These are phyloP conservation scores for Lachancea thermotolerans DNA, from an alignment of 805 yeast species.

Conservation along the genomic window DNA sequence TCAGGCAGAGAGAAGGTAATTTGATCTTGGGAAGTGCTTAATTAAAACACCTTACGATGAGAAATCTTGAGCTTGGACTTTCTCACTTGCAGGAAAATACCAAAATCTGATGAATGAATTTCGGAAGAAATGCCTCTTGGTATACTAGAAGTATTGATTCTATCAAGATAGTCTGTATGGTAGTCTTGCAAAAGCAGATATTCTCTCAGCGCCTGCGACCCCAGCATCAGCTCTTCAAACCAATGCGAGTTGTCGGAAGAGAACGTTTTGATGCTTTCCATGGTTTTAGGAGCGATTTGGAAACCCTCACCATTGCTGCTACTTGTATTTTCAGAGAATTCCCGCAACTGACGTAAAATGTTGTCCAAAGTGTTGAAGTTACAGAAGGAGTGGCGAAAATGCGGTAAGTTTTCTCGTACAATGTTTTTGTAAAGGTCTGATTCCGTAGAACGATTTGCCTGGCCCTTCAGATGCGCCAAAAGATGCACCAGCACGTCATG, in stretches of 20 bases:
- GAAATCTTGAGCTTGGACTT: constrained; percentile 16
- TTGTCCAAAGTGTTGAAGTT: constrained; percentile 15
- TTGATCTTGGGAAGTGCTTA: not conserved
- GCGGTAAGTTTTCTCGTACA: constrained; percentile 13
- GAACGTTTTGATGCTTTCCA: constrained; percentile 14
- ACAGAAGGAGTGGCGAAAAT: constrained; percentile 19
- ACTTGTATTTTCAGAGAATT: constrained; percentile 12
- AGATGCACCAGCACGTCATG: constrained; percentile 14
- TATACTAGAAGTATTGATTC: not conserved
- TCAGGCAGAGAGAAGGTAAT: too few relatives aligned
- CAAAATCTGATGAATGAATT: constrained; percentile 7
- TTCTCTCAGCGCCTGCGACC: constrained; percentile 13
- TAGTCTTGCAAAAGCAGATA: constrained; percentile 8
- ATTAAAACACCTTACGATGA: constrained; percentile 18
- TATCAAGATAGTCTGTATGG: not conserved
- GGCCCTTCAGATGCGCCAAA: constrained; percentile 16
- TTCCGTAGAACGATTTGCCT: constrained; percentile 15
- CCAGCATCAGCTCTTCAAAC: constrained; percentile 12
- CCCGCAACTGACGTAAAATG: constrained; percentile 10
- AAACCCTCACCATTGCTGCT: constrained; percentile 11
- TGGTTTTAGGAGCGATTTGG: constrained; percentile 11
- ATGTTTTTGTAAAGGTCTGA: constrained; percentile 14
- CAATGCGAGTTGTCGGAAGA: constrained; percentile 13
- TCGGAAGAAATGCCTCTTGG: constrained; percentile 1
- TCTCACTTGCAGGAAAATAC: constrained; percentile 11